phyloP scores from a whole-genome alignment of 441 rosid genomes.

The Capsella rubella region DNA sequence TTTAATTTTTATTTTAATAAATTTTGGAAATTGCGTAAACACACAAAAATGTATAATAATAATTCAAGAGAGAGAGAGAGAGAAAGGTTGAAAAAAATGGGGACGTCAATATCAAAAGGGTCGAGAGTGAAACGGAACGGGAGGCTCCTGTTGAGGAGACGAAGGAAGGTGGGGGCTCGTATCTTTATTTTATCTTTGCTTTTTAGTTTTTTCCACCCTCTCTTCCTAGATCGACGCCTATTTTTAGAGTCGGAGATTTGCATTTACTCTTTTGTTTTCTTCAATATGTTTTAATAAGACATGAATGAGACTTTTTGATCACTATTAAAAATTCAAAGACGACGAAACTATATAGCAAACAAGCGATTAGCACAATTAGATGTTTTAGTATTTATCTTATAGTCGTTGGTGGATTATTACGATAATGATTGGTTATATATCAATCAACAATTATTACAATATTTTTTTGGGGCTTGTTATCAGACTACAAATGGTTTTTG shows the following conservation, averaged over 20 bases:
- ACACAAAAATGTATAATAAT: conserved; percentile 12
- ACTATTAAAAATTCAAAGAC: not conserved
- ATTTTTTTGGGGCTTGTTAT: no score
- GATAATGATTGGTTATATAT: not conserved
- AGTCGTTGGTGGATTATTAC: not conserved
- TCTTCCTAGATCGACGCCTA: conserved; percentile 32
- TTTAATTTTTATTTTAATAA: not conserved
- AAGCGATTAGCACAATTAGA: not conserved
- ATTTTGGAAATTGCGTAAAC: not conserved
- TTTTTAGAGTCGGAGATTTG: conserved; percentile 27
- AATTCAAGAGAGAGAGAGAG: conserved; percentile 40
- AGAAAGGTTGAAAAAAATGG: conserved; percentile 33
- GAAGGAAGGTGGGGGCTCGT: not conserved
- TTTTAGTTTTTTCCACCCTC: not conserved
- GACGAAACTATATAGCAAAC: not conserved
- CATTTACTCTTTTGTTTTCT: conserved; percentile 11
- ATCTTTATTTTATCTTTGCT: not conserved
- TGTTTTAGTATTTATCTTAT: not conserved
- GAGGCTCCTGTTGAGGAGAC: conserved; percentile 30
- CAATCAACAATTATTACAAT: no score
- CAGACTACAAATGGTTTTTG: no score
- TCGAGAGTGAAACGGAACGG: conserved; percentile 46
- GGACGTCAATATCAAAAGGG: conserved; percentile 32
- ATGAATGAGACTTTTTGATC: not conserved
- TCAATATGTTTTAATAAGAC: not conserved